phyloP scores from a whole-genome alignment of 2,329 filamentous ascomycete species.

The Rhinocladiella similis region DNA sequence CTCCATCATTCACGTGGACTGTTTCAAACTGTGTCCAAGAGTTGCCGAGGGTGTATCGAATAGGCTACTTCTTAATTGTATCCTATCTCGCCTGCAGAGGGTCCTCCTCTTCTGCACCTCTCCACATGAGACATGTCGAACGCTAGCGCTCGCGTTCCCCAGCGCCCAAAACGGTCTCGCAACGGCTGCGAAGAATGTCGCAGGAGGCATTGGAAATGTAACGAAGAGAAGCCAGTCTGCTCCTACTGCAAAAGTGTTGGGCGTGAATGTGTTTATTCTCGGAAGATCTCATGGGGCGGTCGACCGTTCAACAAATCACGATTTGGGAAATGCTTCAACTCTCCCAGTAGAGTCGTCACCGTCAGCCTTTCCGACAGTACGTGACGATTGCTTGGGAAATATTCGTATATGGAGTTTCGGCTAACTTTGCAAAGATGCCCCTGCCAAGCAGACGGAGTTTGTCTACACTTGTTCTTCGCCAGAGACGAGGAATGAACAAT shows the following conservation, averaged over 20 bases:
- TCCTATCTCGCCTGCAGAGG: no score
- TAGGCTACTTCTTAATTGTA: no score
- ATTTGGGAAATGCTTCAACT: constrained; percentile 8
- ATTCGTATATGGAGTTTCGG: neutral
- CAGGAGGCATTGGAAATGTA: constrained; percentile 14
- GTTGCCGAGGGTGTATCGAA: no score
- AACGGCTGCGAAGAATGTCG: constrained; percentile 11
- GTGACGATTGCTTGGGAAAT: neutral
- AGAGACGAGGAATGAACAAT: neutral
- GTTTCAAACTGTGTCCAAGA: no score
- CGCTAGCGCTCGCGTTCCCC: neutral
- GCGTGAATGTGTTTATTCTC: constrained; percentile 6
- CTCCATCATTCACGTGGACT: no score
- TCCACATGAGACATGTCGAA: no score
- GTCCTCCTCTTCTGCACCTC: no score
- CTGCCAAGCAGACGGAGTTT: neutral
- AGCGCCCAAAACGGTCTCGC: constrained; percentile 5
- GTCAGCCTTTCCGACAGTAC: neutral
- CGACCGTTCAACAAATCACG: constrained; percentile 15
- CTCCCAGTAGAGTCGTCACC: constrained; percentile 1
- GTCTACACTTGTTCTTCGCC: neutral
- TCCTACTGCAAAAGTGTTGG: constrained; percentile 6
- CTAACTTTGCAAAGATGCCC: neutral
- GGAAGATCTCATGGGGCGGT: constrained; percentile 11
- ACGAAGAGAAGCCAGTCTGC: constrained; percentile 9